Conservation (phyloP, 202 grass and related monocot species). For the Carex arenaria region DNA sequence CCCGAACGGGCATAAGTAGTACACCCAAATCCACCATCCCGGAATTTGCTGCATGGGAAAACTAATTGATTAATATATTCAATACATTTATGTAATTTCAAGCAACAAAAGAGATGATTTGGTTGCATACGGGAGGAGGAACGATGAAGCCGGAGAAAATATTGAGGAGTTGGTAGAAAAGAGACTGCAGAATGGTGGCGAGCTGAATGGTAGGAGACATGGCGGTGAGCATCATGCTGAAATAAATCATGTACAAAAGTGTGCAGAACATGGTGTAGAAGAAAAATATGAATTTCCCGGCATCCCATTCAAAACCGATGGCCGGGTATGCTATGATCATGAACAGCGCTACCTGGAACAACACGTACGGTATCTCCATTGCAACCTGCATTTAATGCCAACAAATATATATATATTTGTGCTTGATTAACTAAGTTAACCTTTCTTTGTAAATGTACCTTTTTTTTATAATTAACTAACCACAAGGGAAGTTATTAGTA, state of each 20-base stretch:
- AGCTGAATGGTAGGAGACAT: slow-evolving; percentile 50
- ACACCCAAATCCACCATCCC: slow-evolving; percentile 62
- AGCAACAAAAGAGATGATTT: background rate
- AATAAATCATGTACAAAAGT: slow-evolving; percentile 33
- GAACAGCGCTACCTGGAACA: slow-evolving; percentile 68
- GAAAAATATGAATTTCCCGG: slow-evolving; percentile 37
- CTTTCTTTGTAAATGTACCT: too few relatives aligned
- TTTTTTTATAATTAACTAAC: too few relatives aligned
- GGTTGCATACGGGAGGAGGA: slow-evolving; percentile 20
- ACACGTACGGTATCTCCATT: slow-evolving; percentile 80
- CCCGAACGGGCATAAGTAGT: slow-evolving; percentile 34
- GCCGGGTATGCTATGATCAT: slow-evolving; percentile 61
- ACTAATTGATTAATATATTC: too few relatives aligned
- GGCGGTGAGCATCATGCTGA: slow-evolving; percentile 44
- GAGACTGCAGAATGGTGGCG: slow-evolving; percentile 46
- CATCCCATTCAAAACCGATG: slow-evolving; percentile 35
- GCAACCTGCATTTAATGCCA: slow-evolving; percentile 49
- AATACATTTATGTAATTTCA: too few relatives aligned
- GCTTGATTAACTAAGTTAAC: background rate
- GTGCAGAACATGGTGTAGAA: slow-evolving; percentile 44
- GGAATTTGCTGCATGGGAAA: slow-evolving; percentile 46
- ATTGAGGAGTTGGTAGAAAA: slow-evolving; percentile 49
- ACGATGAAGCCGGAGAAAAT: slow-evolving; percentile 66
- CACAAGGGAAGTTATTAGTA: too few relatives aligned
- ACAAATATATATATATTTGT: background rate